A percentile compares a stretch with the other conserved stretches of the same genome.
Evolutionary conservation across 768 basidiomycete genomes (phyloP).

Genomic region (Sutorius australiensis): DNA sequence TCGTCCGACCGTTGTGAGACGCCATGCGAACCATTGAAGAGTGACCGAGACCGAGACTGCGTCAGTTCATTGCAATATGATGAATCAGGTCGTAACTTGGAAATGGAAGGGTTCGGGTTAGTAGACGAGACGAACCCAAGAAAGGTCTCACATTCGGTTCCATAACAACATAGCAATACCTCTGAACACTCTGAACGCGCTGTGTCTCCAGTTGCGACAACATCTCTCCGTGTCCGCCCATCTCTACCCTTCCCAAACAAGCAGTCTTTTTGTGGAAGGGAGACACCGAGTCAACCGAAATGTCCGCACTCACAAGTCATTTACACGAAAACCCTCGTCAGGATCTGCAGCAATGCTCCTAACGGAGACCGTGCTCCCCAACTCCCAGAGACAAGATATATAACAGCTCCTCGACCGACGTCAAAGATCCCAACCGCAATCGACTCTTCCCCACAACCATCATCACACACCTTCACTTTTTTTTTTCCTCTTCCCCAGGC

Average conservation of each 20-base stretch:
- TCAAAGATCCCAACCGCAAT: not conserved
- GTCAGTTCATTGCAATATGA: not conserved
- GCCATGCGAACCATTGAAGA: too few relatives aligned
- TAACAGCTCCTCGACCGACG: conserved; percentile 8
- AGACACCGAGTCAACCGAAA: conserved; percentile 16
- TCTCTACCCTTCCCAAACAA: conserved; percentile 6
- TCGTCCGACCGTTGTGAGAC: not conserved
- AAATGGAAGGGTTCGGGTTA: not conserved
- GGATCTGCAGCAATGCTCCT: conserved; percentile 26
- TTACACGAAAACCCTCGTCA: not conserved
- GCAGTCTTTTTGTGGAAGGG: conserved; percentile 18
- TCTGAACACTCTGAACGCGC: conserved; percentile 16
- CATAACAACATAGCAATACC: not conserved
- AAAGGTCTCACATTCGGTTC: not conserved
- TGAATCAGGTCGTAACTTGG: not conserved
- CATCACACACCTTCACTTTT: conserved; percentile 9
- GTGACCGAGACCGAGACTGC: too few relatives aligned
- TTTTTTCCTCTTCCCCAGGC: conserved; percentile 9
- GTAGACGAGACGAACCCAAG: conserved; percentile 1
- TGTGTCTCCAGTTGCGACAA: not conserved
- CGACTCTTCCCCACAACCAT: conserved; percentile 5
- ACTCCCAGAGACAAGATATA: conserved; percentile 16
- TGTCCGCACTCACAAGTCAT: conserved; percentile 8
- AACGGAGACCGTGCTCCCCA: conserved; percentile 26
- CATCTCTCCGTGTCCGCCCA: not conserved